Percentiles rank a stretch among this genome's conserved stretches.
Evolutionary conservation across 805 yeast genomes (phyloP).

Genomic region (Millerago galiae): DNA sequence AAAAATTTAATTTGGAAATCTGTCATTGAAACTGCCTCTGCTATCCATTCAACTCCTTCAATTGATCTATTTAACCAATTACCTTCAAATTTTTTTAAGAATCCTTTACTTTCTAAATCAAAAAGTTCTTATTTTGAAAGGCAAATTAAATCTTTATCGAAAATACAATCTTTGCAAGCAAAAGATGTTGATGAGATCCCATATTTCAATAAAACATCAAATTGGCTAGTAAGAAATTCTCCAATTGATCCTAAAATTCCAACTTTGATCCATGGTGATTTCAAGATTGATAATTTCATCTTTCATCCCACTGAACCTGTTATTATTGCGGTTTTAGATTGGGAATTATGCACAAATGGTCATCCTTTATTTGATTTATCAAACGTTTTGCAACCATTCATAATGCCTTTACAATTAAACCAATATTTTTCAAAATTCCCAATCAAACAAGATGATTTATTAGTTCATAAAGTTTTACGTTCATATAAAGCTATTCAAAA

Average conservation of each 20-base stretch:
- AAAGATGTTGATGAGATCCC: constrained; percentile 41
- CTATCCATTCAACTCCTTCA: constrained; percentile 46
- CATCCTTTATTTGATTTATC: constrained; percentile 60
- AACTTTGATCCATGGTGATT: constrained; percentile 56
- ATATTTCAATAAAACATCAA: constrained; percentile 33
- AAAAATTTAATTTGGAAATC: constrained; percentile 38
- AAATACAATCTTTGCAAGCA: constrained; percentile 35
- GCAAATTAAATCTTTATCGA: constrained; percentile 42
- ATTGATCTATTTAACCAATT: constrained; percentile 33
- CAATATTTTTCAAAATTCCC: constrained; percentile 21
- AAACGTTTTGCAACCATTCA: constrained; percentile 50
- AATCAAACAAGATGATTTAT: constrained; percentile 8
- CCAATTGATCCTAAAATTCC: constrained; percentile 42
- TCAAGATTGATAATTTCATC: constrained; percentile 58
- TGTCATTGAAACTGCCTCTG: constrained; percentile 39
- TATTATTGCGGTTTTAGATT: constrained; percentile 52
- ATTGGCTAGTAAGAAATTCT: constrained; percentile 35
- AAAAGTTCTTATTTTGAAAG: constrained; percentile 42
- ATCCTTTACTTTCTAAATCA: constrained; percentile 15
- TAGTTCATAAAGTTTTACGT: constrained; percentile 16
- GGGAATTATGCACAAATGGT: constrained; percentile 63
- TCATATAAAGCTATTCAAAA: constrained; percentile 11
- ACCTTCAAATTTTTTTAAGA: constrained; percentile 36
- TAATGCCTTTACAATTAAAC: constrained; percentile 35
- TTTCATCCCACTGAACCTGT: constrained; percentile 45